A percentile compares a stretch with the other conserved stretches of the same genome.
phyloP scores from a whole-genome alignment of 169 alveolate species.

The Cystoisospora suis region DNA sequence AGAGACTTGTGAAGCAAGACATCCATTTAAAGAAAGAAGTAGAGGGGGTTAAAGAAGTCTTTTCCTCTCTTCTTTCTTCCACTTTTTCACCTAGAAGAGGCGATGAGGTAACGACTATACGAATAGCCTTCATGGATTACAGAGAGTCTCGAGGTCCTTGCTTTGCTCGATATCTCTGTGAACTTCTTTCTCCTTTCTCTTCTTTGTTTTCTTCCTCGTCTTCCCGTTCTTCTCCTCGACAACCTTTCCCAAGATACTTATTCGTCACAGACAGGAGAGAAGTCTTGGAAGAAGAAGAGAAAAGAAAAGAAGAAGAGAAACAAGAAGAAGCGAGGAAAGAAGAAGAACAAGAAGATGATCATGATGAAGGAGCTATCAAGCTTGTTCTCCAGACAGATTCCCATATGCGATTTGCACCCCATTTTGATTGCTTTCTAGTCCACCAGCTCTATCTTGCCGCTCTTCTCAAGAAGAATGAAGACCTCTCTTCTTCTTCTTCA shows the following conservation, averaged over 20 bases:
- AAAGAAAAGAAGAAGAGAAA: too few species aligned
- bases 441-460: slow-evolving; percentile 7
- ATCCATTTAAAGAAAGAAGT: neutral
- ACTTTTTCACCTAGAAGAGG: neutral
- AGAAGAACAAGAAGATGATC: neutral
- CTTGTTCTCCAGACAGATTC: slow-evolving; percentile 30
- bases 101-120: neutral
- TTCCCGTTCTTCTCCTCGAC: too few species aligned
- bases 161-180: slow-evolving; percentile 22
- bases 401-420: slow-evolving; percentile 54
- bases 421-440: slow-evolving; percentile 32
- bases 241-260: too few species aligned
- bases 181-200: neutral
- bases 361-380: neutral
- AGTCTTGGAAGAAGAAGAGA: too few species aligned
- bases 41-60: neutral
- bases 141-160: neutral
- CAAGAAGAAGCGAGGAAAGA: too few species aligned
- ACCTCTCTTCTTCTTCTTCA: neutral
- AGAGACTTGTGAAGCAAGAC: too few species aligned
- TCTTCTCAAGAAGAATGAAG: neutral
- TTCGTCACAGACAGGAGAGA: too few species aligned
- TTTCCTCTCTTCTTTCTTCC: neutral
- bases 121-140: neutral
- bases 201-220: neutral